Evolutionary conservation across 2,329 filamentous ascomycete species (phyloP).

Genomic region (Microsporum audouinii): DNA sequence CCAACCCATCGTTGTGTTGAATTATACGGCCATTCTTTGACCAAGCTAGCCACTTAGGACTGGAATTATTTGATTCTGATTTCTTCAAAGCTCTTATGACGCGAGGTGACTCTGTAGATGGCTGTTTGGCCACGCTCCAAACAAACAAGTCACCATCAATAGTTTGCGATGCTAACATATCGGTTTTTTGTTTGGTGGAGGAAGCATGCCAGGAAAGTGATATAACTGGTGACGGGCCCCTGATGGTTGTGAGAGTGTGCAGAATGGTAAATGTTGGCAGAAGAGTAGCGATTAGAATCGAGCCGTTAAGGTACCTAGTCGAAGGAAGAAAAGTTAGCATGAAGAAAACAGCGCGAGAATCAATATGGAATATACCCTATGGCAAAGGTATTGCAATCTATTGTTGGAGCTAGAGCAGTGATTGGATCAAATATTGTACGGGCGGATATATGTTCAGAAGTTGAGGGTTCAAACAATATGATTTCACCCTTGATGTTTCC

Average conservation of each 20-base stretch:
- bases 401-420: constrained; percentile 78
- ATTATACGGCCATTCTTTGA: constrained; percentile 95
- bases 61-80: constrained; percentile 58
- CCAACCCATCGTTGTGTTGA: constrained; percentile 80
- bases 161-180: constrained; percentile 92
- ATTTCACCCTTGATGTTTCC: constrained; percentile 88
- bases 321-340: not conserved
- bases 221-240: constrained; percentile 75
- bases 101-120: constrained; percentile 62
- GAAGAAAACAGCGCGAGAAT: not conserved
- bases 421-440: constrained; percentile 91
- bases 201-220: constrained; percentile 92
- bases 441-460: constrained; percentile 81
- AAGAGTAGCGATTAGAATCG: constrained; percentile 76
- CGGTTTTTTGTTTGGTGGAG: constrained; percentile 87
- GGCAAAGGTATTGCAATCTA: constrained; percentile 88
- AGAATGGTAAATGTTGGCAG: constrained; percentile 89
- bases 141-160: constrained; percentile 84
- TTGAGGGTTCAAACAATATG: constrained; percentile 85
- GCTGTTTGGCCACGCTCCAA: constrained; percentile 87
- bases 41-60: constrained; percentile 95
- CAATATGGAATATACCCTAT: constrained; percentile 57
- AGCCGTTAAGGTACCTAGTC: constrained; percentile 74
- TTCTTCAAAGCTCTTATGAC: constrained; percentile 79
- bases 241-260: constrained; percentile 77